These are phyloP conservation scores for Trichophyton mentagrophytes DNA, from an alignment of 2,329 filamentous ascomycete species.

Conservation along the genomic window DNA sequence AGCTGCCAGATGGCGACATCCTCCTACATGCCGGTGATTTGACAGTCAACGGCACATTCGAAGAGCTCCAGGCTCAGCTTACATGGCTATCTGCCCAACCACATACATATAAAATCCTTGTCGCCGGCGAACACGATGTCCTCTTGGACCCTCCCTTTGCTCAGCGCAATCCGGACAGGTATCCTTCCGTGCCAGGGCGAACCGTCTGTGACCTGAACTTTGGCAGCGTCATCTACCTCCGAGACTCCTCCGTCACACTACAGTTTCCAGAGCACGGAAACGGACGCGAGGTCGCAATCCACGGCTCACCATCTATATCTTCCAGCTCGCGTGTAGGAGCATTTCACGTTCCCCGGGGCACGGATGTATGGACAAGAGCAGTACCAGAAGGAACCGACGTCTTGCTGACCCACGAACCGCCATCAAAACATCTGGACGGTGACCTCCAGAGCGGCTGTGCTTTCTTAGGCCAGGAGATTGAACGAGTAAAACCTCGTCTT, in stretches of 20 bases:
- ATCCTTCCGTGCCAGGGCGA: constrained; percentile 3
- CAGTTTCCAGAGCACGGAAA: constrained; percentile 5
- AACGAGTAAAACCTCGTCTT: constrained; percentile 15
- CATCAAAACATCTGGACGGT: constrained; percentile 16
- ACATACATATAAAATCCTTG: constrained; percentile 34
- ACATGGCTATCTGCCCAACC: constrained; percentile 33
- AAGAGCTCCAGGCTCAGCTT: constrained; percentile 30
- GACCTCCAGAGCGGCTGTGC: constrained; percentile 13
- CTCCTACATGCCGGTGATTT: constrained; percentile 40
- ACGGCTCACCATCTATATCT: constrained; percentile 2
- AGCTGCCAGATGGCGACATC: constrained; percentile 33
- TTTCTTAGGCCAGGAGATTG: constrained; percentile 15
- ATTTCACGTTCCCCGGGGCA: constrained; percentile 15
- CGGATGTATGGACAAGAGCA: constrained; percentile 15
- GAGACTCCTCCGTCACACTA: constrained; percentile 12
- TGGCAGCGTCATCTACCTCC: constrained; percentile 14
- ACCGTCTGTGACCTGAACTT: constrained; percentile 14
- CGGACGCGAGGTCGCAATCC: not conserved
- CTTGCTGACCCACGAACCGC: constrained; percentile 17
- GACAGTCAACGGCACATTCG: constrained; percentile 33
- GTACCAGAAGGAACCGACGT: constrained; percentile 16
- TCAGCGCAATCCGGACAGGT: constrained; percentile 9
- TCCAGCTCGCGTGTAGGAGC: constrained; percentile 9
- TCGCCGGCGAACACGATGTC: constrained; percentile 39
- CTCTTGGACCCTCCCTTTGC: constrained; percentile 15